These are phyloP conservation scores for Actinidia polygama DNA, from an alignment of 179 eudicot species.

Conservation along the genomic window DNA sequence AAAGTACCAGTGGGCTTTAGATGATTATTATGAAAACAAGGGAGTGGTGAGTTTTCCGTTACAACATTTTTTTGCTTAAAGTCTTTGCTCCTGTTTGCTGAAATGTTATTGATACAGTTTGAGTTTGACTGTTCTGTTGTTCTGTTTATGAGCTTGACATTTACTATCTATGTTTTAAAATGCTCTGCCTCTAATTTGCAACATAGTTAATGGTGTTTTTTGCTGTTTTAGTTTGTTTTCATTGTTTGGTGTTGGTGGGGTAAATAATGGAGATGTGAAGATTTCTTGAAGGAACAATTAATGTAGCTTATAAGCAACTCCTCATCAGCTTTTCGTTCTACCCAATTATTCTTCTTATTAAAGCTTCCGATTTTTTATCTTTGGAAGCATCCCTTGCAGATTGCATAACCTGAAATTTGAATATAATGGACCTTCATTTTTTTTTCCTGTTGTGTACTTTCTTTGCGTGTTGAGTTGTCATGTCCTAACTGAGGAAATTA, in stretches of 20 bases:
- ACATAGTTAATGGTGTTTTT: not conserved
- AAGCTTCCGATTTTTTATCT: not conserved
- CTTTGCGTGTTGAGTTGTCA: too few species aligned
- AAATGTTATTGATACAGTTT: not conserved
- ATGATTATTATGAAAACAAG: conserved; percentile 86
- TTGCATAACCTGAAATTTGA: too few species aligned
- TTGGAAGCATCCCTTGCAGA: too few species aligned
- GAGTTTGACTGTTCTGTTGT: not conserved
- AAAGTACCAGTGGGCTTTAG: conserved; percentile 96
- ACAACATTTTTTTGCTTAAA: not conserved
- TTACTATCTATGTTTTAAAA: not conserved
- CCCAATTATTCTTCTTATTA: not conserved
- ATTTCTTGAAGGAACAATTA: conserved; percentile 14
- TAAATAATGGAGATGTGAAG: not conserved
- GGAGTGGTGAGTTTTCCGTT: conserved; percentile 52
- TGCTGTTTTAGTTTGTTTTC: not conserved
- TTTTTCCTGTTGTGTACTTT: too few species aligned
- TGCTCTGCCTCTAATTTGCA: not conserved
- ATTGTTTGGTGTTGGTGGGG: conserved; percentile 15
- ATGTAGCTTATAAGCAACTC: conserved; percentile 11
- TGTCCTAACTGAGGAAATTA: too few species aligned
- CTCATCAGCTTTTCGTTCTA: not conserved
- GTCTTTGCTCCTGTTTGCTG: conserved; percentile 3
- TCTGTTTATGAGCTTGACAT: not conserved
- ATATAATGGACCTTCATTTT: too few species aligned